Conservation (phyloP, 2,329 filamentous ascomycete genomes). For the Ceratocystis destructans region DNA sequence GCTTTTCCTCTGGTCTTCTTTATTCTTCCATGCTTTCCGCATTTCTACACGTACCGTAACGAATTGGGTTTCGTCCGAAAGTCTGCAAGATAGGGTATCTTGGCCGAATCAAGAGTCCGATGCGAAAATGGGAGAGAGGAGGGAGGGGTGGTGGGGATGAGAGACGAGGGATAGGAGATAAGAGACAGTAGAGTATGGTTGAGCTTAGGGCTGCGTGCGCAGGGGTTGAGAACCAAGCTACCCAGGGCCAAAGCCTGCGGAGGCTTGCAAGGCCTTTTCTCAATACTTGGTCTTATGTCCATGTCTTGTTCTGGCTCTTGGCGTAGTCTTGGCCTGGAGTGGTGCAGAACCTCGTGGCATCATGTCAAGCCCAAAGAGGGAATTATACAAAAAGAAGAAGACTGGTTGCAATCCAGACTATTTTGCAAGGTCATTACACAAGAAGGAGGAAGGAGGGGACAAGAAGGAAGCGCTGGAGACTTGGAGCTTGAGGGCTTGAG, state of each 20-base stretch:
- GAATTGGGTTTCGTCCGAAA: not conserved
- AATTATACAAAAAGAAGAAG: not conserved
- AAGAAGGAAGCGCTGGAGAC: not conserved
- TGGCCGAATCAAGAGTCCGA: not conserved
- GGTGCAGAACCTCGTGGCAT: not conserved
- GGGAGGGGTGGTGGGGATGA: not conserved
- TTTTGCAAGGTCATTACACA: not conserved
- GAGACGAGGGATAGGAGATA: too few species aligned
- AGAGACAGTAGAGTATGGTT: too few species aligned
- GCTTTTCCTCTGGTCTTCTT: not conserved
- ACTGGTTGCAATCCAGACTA: not conserved
- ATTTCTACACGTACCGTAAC: not conserved
- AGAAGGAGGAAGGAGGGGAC: not conserved
- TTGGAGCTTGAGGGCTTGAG: not conserved
- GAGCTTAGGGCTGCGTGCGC: too few species aligned
- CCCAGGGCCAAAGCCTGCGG: too few species aligned
- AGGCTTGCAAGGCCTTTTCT: too few species aligned
- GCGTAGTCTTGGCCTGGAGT: not conserved
- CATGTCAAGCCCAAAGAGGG: not conserved
- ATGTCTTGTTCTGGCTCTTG: not conserved
- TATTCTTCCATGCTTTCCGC: not conserved
- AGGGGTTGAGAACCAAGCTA: too few species aligned
- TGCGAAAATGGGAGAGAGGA: not conserved
- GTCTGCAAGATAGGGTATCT: not conserved
- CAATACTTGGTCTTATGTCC: too few species aligned